Evolutionary conservation across 2,329 filamentous ascomycete species (phyloP).

Genomic region (Calonectria pseudoturangicola): DNA sequence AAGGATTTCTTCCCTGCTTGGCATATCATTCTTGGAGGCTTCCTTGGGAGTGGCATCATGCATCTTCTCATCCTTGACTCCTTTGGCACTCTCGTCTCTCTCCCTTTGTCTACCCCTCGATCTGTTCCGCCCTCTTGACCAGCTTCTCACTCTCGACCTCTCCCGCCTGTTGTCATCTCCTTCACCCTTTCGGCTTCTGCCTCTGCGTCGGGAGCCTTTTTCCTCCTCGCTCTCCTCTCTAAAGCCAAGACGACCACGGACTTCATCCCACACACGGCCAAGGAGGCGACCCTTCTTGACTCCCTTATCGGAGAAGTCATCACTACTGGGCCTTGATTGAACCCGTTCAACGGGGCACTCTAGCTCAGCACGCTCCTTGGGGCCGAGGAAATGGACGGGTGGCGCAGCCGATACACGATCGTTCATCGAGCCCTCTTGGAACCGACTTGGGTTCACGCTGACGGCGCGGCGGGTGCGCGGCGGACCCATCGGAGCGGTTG

Average conservation of each 20-base stretch:
- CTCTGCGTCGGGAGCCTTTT: slow-evolving; percentile 49
- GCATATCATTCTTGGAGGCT: slow-evolving; percentile 51
- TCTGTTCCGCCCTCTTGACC: slow-evolving; percentile 27
- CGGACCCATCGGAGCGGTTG: slow-evolving; percentile 52
- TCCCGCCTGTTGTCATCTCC: slow-evolving; percentile 41
- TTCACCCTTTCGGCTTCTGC: slow-evolving; percentile 48
- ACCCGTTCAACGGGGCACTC: slow-evolving; percentile 51
- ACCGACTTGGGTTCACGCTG: slow-evolving; percentile 66
- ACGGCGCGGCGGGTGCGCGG: slow-evolving; percentile 58
- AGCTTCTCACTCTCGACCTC: slow-evolving; percentile 28
- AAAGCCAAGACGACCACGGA: slow-evolving; percentile 58
- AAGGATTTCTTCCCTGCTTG: slow-evolving; percentile 70
- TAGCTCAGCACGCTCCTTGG: slow-evolving; percentile 57
- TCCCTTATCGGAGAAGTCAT: slow-evolving; percentile 58
- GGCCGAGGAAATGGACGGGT: slow-evolving; percentile 78
- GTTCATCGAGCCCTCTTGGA: slow-evolving; percentile 91
- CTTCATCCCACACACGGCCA: slow-evolving; percentile 63
- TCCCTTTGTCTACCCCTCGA: slow-evolving; percentile 44
- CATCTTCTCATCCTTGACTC: slow-evolving; percentile 36
- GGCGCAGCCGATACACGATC: slow-evolving; percentile 84
- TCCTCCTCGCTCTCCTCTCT: slow-evolving; percentile 52
- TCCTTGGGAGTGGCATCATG: slow-evolving; percentile 38
- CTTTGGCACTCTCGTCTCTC: slow-evolving; percentile 43
- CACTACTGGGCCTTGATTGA: slow-evolving; percentile 50
- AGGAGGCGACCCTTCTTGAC: slow-evolving; percentile 58